Conservation (phyloP, 176 grass and related monocot species). For the Typha latifolia region DNA sequence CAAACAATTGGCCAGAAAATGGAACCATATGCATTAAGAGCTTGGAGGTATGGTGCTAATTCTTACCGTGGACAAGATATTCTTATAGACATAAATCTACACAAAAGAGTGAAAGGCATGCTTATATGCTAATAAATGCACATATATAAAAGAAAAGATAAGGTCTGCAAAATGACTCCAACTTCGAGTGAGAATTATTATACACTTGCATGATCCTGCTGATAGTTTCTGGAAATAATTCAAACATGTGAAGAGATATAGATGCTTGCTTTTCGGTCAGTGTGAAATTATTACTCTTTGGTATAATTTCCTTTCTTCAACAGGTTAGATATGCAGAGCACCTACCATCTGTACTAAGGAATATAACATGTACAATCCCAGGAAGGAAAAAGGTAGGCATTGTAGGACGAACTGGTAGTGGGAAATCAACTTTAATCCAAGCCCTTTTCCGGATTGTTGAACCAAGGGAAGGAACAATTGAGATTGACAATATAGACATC, state of each 20-base stretch:
- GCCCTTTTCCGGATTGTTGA: conserved; percentile 78
- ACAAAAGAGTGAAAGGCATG: not conserved
- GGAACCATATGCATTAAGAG: conserved; percentile 67
- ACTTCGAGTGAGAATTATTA: no score
- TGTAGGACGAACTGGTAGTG: conserved; percentile 82
- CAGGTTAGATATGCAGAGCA: conserved; percentile 95
- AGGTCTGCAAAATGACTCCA: no score
- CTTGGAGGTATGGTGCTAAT: conserved; percentile 68
- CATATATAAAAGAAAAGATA: not conserved
- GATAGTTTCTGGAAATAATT: no score
- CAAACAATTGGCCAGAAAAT: conserved; percentile 70
- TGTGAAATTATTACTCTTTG: no score
- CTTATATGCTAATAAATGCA: not conserved
- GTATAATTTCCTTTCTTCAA: conserved; percentile 17
- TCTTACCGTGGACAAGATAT: not conserved
- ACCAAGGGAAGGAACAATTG: conserved; percentile 66
- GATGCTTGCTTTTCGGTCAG: no score
- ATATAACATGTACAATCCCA: conserved; percentile 81
- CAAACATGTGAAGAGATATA: no score
- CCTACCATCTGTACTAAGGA: conserved; percentile 83
- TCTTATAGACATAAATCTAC: not conserved
- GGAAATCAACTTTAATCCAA: conserved; percentile 92
- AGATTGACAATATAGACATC: conserved; percentile 80
- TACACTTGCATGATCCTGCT: no score
- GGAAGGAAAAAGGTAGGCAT: conserved; percentile 85